Percentiles rank a stretch among this genome's conserved stretches.
These are phyloP conservation scores for Globisporangium acanthophoron DNA, from an alignment of 352 stramenopile species.

Conservation along the genomic window DNA sequence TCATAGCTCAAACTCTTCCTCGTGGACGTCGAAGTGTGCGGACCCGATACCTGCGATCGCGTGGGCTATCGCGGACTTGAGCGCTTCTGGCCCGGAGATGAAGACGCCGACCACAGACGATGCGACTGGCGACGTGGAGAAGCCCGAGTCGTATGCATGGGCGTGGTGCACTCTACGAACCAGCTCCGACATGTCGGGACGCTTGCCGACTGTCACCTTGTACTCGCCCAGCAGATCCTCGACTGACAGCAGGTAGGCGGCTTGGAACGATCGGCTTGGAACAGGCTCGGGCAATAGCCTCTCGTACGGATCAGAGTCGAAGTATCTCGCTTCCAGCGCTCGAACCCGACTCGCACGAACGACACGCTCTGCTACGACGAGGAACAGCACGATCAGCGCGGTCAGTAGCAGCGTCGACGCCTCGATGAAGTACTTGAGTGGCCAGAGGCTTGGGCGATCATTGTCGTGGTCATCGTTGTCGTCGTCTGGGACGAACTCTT, in stretches of 20 bases:
- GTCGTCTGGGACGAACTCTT: conserved; percentile 11
- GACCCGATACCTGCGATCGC: not conserved
- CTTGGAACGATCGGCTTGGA: not conserved
- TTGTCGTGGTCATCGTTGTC: conserved; percentile 12
- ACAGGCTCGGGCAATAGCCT: not conserved
- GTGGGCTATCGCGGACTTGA: not conserved
- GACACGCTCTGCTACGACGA: not conserved
- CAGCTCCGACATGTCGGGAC: conserved; percentile 1
- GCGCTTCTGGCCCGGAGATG: not conserved
- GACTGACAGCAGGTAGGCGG: not conserved
- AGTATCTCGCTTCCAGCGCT: not conserved
- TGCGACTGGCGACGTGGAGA: not conserved
- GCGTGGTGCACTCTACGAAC: not conserved
- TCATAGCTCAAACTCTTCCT: conserved; percentile 5
- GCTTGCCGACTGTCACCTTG: not conserved
- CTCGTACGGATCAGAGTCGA: not conserved
- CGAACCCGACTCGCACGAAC: not conserved
- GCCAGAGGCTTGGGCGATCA: conserved; percentile 18
- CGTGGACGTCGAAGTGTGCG: not conserved
- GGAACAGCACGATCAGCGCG: not conserved
- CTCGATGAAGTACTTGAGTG: conserved; percentile 18
- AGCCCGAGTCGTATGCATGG: not conserved
- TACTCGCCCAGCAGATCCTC: conserved; percentile 3
- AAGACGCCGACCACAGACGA: not conserved
- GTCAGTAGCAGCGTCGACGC: conserved; percentile 11